Conservation (phyloP, 2,329 filamentous ascomycete genomes). For the Fusarium chlamydosporum region DNA sequence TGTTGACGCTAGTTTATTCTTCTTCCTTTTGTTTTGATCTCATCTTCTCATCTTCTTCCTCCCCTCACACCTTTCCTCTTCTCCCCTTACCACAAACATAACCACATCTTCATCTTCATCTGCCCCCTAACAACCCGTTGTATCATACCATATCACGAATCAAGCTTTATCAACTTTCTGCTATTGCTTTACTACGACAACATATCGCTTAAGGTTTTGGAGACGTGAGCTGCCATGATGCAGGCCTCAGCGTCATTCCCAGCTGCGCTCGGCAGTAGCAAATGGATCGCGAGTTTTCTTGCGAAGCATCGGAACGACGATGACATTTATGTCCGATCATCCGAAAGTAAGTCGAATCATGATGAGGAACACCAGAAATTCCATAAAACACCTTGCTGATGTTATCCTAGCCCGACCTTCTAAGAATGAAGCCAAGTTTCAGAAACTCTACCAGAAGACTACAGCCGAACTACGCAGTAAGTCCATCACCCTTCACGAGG, state of each 20-base stretch:
- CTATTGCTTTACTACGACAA: not conserved
- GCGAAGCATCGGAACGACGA: not conserved
- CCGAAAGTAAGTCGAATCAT: slow-evolving; percentile 14
- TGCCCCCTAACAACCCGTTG: not conserved
- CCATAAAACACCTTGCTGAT: not conserved
- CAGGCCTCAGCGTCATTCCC: slow-evolving; percentile 30
- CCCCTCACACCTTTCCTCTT: not conserved
- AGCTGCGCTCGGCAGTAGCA: slow-evolving; percentile 23
- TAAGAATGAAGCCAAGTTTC: slow-evolving; percentile 19
- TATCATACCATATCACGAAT: not conserved
- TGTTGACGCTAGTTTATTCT: not conserved
- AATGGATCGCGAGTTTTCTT: slow-evolving; percentile 20
- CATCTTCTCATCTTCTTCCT: not conserved
- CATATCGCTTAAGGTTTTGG: not conserved
- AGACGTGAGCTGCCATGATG: slow-evolving; percentile 12
- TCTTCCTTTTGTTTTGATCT: not conserved
- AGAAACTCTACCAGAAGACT: slow-evolving; percentile 11
- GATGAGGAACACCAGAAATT: not conserved
- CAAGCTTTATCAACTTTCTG: not conserved
- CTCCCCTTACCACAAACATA: not conserved
- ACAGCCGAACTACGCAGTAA: slow-evolving; percentile 30
- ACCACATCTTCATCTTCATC: slow-evolving; percentile 5
- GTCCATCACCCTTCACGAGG: not conserved
- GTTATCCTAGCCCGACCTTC: not conserved
- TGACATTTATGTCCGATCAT: not conserved